Base-by-base conservation (phyloP, 1,284 basidiomycete genomes). In the Ustilago sp. region DNA sequence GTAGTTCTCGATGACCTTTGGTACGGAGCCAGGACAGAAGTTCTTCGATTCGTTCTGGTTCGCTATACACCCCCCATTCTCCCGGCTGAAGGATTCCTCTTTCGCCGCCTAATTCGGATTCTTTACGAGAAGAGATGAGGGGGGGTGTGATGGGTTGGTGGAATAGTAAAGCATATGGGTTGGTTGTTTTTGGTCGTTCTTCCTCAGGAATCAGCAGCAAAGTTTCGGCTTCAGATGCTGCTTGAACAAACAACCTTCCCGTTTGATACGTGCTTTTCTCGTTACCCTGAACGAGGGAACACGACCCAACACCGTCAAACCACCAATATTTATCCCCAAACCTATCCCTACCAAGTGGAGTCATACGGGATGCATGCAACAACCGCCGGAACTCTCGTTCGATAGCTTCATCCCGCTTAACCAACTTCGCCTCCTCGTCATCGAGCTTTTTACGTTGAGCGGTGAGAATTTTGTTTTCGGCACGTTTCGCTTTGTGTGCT, bases 261-360 rank as follows among this genome's bases (percentile, higher is more conserved):
- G 94, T 92, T 19, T 94, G 94, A 84, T 94, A 96, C 82, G 83
- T 78, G 8, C 92, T 89, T 12, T 68, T 68, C 5, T 72, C 73
- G 0, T 39, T 54, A 47, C 65, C 73, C 3, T 66, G 64, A 8
- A 94, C 87, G 45, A 96, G 87, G 35, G 91, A 91, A 61, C 92
- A 92, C 2, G 91, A 90, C 3, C 97, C 96, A 87, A 96, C 90
- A 4, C 97, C 96, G 87, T 99, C 96, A 85, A 98, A 93, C 96
- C 96, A 99, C 95, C 95, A 99, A 73, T 98, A 90, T 38, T 93
- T 91, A 86, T 97, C 96, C 82, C 93, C 92, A 87, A 98, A 99
- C 61, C 96, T 89, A 86, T 99, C 97, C 75, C 90, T 89, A 3
- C 97, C 96, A 53, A 99, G 83, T 1, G 95, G 94, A 80, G 93